phyloP scores from a whole-genome alignment of 1,284 basidiomycete species.

The Boletellus sp. region DNA sequence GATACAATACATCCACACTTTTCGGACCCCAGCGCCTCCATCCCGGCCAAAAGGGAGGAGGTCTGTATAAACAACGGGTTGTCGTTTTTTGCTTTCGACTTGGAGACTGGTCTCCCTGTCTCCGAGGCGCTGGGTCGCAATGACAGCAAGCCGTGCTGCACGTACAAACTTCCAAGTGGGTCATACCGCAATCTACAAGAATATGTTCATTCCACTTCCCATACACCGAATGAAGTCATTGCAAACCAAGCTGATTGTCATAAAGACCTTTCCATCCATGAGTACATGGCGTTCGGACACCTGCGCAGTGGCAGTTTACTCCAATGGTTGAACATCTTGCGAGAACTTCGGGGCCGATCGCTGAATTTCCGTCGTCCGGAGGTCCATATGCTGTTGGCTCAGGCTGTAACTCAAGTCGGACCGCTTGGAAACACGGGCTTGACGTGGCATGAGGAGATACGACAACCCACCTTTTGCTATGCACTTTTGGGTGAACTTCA shows the following conservation, averaged over 20 bases:
- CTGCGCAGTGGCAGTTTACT: not conserved
- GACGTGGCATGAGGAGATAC: not conserved
- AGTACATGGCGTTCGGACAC: not conserved
- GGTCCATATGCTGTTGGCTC: not conserved
- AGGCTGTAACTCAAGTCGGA: not conserved
- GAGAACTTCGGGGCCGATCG: not conserved
- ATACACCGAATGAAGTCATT: not conserved
- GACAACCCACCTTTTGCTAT: not conserved
- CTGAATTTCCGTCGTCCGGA: not conserved
- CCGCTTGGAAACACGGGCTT: not conserved
- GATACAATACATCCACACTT: constrained; percentile 32
- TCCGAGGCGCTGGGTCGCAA: not conserved
- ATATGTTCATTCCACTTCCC: not conserved
- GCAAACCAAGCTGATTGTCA: not conserved
- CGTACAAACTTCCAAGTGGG: not conserved
- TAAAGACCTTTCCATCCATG: not conserved
- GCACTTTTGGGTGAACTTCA: not conserved
- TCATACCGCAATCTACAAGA: not conserved
- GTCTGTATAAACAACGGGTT: not conserved
- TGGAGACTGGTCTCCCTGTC: not conserved
- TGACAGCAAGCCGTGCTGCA: not conserved
- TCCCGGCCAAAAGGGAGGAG: not conserved
- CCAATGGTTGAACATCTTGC: constrained; percentile 2
- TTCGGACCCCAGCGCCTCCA: not conserved
- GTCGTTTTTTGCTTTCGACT: constrained; percentile 36